Evolutionary conservation across 768 basidiomycete genomes (phyloP), one percentile per base, ranked within the genome.

Genomic region (Hydnomerulius pinastri): DNA sequence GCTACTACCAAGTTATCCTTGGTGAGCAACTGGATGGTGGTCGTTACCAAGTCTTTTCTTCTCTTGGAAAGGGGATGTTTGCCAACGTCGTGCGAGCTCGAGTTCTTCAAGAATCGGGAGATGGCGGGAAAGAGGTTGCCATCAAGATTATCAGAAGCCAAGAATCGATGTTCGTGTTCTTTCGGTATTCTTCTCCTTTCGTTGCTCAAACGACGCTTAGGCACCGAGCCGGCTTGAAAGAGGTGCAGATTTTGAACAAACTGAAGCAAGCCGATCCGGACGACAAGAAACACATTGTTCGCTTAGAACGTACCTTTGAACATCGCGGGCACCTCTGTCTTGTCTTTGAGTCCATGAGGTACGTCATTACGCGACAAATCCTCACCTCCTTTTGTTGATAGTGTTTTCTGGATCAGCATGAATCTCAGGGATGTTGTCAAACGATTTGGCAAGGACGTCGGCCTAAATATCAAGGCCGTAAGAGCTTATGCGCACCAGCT

Each of bases 61-160:
- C 83, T 41, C 77, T 98, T n/a, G 97, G 97, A 15, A 95, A 96
- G 67, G 97, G 97, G 41, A 99, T 99, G 96, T 99, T 98, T 67
- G 93, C 94, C 41, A 92, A 91, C 48, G 97, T 99, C 43, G 93
- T 98, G 23, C 82, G 90, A 39, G 96, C 95, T 8, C 83, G 92
- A 27, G 79, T 93, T 9, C 73, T 95, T 37, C 73, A 86, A 70
- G 87, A 89, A 28, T 57, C 76, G 9, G 73, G 76, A 48, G 77
- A 80, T 43, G 55, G 54, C 15, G 79, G 83, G 33, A 74, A 75
- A 60, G 96, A 99, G 67, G 94, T 98, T 9, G 97, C 97, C 1
- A 98, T 99, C 69, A 99, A 99, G 72, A 95, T 99, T 51, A 85
- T 98, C 41, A 77, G 97, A 39, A 87, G 86, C 62, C 97, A 99